Base-by-base conservation (phyloP, 352 stramenopile genomes). In the Phytophthora europaea region DNA sequence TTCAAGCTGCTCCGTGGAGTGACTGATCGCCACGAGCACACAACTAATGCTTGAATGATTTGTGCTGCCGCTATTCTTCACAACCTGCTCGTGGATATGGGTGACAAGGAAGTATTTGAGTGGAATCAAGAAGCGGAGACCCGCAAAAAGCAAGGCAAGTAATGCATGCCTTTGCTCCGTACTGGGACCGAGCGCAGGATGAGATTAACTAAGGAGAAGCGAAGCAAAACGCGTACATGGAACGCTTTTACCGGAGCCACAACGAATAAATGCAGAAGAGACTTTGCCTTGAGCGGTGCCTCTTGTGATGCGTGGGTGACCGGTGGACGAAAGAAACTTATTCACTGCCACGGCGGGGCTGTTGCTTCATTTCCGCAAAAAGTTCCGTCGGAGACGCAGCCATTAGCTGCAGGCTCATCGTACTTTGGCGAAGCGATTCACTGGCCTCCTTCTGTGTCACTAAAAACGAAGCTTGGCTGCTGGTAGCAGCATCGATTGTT, bases 161-260 rank as follows among this genome's bases (percentile, higher is more conserved):
- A 26, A 65, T 65, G 65, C 31, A 31, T 33, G 65, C 55, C 5
- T 71, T 71, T 53, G 50, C 23, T 33, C 50, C n/a, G 4, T 15
- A 58, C 15, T 71, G 45, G 55, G 31, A 71, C 6, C 33, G 65
- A 55, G 61, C 65, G 22, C 8, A 65, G 43, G 47, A 57, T 54
- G 65, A 71, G 15, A 61, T 71, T 61, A 58, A 65, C 20, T 61
- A 65, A 61, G 47, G 55, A 40, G 40, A 54, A 47, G 55, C 55
- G 23, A 71, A 71, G 23, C 45, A 47, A 22, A 61, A 71, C n/a
- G 22, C 54, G 16, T 65, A 71, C 13, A 58, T 52, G 31, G 31
- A 65, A n/a, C 55, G 33, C 45, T 71, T 69, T 54, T 65, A 65
- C 22, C 31, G 6, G 6, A 22, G 36, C 1, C 22, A 71, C 61